Percentiles rank a stretch among this genome's conserved stretches.
Evolutionary conservation across 345 rosid species (phyloP).

Genomic region (Diplotaxis tenuifolia): DNA sequence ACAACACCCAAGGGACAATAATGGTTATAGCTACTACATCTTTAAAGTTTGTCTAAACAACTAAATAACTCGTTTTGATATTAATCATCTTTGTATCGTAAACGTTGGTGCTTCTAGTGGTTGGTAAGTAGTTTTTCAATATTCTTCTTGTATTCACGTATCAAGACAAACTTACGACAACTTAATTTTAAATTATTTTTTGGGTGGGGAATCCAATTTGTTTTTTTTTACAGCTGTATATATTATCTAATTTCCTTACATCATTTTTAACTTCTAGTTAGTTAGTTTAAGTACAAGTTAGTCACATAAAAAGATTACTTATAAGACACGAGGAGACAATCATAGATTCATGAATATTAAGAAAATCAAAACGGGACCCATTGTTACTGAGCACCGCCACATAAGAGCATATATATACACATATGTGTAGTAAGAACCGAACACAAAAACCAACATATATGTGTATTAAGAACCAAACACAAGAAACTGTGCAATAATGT

Average conservation of each 20-base stretch:
- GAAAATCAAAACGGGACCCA: conserved; percentile 21
- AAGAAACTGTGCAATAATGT: too few species aligned
- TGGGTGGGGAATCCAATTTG: neutral
- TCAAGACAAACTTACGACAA: conserved; percentile 29
- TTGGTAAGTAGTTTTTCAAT: conserved; percentile 35
- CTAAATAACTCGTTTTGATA: neutral
- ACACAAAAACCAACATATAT: too few species aligned
- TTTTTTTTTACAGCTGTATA: neutral
- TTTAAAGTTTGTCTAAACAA: neutral
- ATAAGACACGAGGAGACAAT: conserved; percentile 28
- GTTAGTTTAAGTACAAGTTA: neutral
- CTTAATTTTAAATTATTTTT: neutral
- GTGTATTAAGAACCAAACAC: too few species aligned
- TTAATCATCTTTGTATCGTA: conserved; percentile 16
- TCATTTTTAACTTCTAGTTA: neutral
- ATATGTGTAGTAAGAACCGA: too few species aligned
- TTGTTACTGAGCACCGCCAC: conserved; percentile 26
- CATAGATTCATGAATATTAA: conserved; percentile 35
- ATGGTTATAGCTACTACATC: neutral
- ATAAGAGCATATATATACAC: too few species aligned
- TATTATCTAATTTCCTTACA: neutral
- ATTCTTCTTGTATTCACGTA: conserved; percentile 35
- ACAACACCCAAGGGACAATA: neutral
- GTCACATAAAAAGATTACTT: neutral
- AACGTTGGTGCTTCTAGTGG: conserved; percentile 33